phyloP scores from a whole-genome alignment of 2,329 filamentous ascomycete species.

The Sporothrix mexicana region DNA sequence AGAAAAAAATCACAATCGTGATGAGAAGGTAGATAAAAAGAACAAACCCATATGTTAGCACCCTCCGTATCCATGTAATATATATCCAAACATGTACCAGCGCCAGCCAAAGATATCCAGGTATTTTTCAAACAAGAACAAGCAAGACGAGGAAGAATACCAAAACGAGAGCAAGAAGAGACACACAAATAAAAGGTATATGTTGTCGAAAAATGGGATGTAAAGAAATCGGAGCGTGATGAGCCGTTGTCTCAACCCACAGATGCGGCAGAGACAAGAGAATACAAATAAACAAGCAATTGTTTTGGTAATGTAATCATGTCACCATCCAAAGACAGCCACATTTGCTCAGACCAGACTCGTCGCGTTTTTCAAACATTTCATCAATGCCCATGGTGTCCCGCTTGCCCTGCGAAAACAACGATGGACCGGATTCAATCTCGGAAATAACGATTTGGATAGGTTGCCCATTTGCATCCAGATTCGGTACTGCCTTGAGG shows the following conservation, averaged over 20 bases:
- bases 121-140: neutral
- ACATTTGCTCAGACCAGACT: slow-evolving; percentile 55
- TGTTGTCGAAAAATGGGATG: no score
- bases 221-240: no score
- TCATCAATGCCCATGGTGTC: slow-evolving; percentile 20
- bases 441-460: slow-evolving; percentile 55
- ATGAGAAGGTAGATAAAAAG: neutral
- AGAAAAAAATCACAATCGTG: no score
- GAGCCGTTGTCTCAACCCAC: no score
- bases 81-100: neutral
- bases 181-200: neutral
- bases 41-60: neutral
- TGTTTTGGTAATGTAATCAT: slow-evolving; percentile 41
- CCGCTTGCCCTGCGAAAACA: slow-evolving; percentile 27
- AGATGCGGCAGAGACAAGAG: neutral
- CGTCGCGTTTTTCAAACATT: slow-evolving; percentile 36
- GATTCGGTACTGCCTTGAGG: slow-evolving; percentile 44
- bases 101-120: slow-evolving; percentile 13
- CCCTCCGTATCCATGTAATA: slow-evolving; percentile 5
- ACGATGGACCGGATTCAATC: slow-evolving; percentile 40
- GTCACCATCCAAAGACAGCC: slow-evolving; percentile 61
- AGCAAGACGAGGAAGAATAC: neutral
- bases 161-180: neutral
- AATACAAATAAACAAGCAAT: neutral
- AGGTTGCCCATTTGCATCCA: slow-evolving; percentile 48